Conservation (phyloP, 768 basidiomycete genomes). For the Psilocybe sp. region DNA sequence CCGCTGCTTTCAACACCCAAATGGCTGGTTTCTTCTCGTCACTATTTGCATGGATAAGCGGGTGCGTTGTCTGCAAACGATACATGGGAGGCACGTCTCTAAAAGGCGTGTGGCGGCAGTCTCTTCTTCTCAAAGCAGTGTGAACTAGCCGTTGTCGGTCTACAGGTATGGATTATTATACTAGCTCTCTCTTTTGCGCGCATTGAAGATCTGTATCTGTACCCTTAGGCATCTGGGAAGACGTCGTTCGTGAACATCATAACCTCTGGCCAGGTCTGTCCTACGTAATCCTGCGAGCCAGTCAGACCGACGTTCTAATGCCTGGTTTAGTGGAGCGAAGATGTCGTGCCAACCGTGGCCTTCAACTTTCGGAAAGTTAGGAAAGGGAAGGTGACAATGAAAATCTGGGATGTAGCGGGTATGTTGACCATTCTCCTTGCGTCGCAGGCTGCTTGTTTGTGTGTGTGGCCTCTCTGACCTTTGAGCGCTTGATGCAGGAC, state of each 20-base stretch:
- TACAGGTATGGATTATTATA: conserved; percentile 53
- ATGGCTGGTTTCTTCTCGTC: conserved; percentile 43
- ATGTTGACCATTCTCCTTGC: conserved; percentile 16
- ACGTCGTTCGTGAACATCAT: conserved; percentile 93
- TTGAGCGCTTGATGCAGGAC: conserved; percentile 46
- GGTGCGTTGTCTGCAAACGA: conserved; percentile 23
- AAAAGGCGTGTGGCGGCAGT: conserved; percentile 27
- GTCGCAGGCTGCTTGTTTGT: not conserved
- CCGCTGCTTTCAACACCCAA: conserved; percentile 1
- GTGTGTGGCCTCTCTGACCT: not conserved
- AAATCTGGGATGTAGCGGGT: conserved; percentile 97
- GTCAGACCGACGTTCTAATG: conserved; percentile 9
- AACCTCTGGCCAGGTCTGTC: conserved; percentile 71
- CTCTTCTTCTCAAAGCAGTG: conserved; percentile 86
- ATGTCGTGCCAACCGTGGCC: conserved; percentile 93
- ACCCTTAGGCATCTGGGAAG: conserved; percentile 81
- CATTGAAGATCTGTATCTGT: not conserved
- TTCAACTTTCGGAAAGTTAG: conserved; percentile 88
- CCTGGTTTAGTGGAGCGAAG: conserved; percentile 79
- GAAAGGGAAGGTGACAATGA: conserved; percentile 88
- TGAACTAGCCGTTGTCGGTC: conserved; percentile 88
- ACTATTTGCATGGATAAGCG: conserved; percentile 44
- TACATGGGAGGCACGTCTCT: not conserved
- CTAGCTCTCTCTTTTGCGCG: not conserved
- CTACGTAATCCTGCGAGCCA: not conserved